phyloP scores from a whole-genome alignment of 2,329 filamentous ascomycete species.

The Claviceps digitariae region DNA sequence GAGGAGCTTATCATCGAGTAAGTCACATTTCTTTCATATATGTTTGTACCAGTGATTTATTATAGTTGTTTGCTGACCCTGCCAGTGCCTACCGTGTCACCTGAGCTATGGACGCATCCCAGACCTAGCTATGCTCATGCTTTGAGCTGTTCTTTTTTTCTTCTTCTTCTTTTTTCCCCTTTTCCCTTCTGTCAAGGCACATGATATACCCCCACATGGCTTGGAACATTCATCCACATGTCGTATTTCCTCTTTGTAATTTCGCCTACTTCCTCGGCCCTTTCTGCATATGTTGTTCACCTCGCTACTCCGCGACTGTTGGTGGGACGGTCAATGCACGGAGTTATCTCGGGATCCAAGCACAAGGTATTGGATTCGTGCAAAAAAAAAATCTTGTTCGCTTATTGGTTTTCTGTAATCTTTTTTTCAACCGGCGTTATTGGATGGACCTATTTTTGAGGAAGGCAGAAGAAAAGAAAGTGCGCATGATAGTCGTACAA shows the following conservation, averaged over 20 bases:
- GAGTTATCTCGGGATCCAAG: not conserved
- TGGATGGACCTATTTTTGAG: not conserved
- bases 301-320: not conserved
- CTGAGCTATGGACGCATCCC: not conserved
- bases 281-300: not conserved
- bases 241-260: not conserved
- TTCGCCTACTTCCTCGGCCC: not conserved
- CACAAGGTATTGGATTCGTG: not conserved
- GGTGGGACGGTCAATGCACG: not conserved
- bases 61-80: not conserved
- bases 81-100: conserved; percentile 5
- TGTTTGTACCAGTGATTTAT: not conserved
- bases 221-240: not conserved
- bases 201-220: not conserved
- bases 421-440: not conserved
- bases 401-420: not conserved
- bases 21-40: conserved; percentile 9
- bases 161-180: not conserved
- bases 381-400: not conserved
- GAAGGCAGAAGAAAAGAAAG: not conserved
- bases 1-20: conserved; percentile 34
- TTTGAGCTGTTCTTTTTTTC: not conserved
- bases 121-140: not conserved
- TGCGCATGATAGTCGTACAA: not conserved
- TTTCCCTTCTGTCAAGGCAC: not conserved